Evolutionary conservation across 1,284 basidiomycete genomes (phyloP), one percentile per base, ranked within the genome.

Genomic region (Microbotryum saponariae): DNA sequence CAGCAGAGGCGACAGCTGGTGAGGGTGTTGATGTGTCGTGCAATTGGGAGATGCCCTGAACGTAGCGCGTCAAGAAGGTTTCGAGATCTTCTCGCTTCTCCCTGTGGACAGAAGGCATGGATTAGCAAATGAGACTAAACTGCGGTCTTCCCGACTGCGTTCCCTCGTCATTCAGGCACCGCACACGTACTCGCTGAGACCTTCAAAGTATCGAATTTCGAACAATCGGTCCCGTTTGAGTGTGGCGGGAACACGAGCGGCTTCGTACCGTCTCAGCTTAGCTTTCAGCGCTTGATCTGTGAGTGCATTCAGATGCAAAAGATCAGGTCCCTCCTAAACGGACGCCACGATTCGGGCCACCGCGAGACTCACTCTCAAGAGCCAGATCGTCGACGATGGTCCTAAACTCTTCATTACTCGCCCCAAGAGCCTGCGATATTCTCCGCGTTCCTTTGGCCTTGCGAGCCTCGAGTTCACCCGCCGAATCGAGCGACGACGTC

Each of bases 171-270:
- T 16, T 18, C 37, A 42, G 16, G 37, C 37, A 31, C 9, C 31
- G 31, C 37, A 42, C 37, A 42, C 37, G 37, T 42, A 42, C 37
- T 42, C 37, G 37, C 37, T 42, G 1, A 68, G 51, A 14, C 60
- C 67, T 12, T 59, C 58, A 29, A 60, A 63, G 45, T 61, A 68
- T 12, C 67, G 61, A 14, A 68, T 58, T 46, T 68, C 67, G 50
- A 68, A 66, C 4, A 68, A 31, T 9, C 64, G 58, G 23, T 64
- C 63, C 20, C 59, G 54, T 55, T 66, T 64, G 44, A 68, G 48
- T 5, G 64, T 60, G 16, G 27, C 7, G 10, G 67, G 61, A 5
- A 68, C 56, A 8, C 55, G 51, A 3, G 42, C 50, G 3, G 58
- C 58, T 18, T 68, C 67, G 59, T 66, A 68, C 6, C 62, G 64